Percentiles rank a stretch among this genome's conserved stretches.
Conservation (phyloP, 352 stramenopile species). For the Pythium utonaiense region DNA sequence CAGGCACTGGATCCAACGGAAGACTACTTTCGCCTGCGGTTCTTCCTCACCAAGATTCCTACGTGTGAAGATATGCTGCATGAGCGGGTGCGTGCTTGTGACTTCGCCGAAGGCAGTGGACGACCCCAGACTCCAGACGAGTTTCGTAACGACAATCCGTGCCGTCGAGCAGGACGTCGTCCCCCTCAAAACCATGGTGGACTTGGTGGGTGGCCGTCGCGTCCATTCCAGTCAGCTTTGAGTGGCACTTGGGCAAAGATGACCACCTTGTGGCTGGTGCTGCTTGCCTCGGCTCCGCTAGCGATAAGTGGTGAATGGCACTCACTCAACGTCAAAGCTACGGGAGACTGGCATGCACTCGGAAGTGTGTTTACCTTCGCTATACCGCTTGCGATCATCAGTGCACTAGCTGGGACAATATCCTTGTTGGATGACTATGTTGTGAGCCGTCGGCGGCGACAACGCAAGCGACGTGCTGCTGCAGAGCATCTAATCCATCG, state of each 20-base stretch:
- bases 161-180: background rate
- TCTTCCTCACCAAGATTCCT: slow-evolving; percentile 28
- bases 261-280: background rate
- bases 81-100: slow-evolving; percentile 2
- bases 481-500: background rate
- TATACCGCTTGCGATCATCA: slow-evolving; percentile 8
- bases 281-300: slow-evolving; percentile 1
- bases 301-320: slow-evolving; percentile 24
- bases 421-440: background rate
- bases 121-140: background rate
- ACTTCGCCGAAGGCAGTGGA: background rate
- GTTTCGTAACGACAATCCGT: background rate
- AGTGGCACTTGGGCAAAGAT: slow-evolving; percentile 1
- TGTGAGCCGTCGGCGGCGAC: background rate
- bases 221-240: slow-evolving; percentile 21
- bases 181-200: slow-evolving; percentile 18
- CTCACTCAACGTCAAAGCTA: slow-evolving; percentile 4
- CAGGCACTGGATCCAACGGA: slow-evolving; percentile 24
- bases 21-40: slow-evolving; percentile 22
- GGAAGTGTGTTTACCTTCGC: slow-evolving; percentile 14
- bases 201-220: slow-evolving; percentile 17
- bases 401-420: background rate
- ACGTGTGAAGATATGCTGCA: slow-evolving; percentile 17
- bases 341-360: slow-evolving; percentile 13
- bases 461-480: background rate